Evolutionary conservation across 129 eudicot species (phyloP), one percentile per base, ranked within the genome.

Genomic region (Helichrysum umbraculigerum): DNA sequence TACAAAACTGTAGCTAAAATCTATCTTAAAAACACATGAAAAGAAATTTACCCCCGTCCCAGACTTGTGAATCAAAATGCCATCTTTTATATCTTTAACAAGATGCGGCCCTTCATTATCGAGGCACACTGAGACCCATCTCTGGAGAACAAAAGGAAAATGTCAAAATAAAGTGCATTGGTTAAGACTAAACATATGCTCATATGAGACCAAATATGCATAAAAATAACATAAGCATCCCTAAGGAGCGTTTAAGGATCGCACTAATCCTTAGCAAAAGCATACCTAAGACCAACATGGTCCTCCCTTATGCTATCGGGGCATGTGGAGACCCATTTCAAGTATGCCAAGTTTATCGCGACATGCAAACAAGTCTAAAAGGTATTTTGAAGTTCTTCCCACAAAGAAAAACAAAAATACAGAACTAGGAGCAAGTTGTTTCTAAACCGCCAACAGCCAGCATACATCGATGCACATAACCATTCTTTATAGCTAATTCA

Each of bases 81-180:
- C 79, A 51, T 29, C 79, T 37, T 39, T 56, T 75, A 77, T 51
- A 79, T 11, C 66, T 71, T 68, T 68, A 10, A 20, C 32, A 64
- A 7, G 47, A 19, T 6, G 32, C 16, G 20, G 29, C 32, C 78
- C 68, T 73, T 72, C 76, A 9, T 81, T 85, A 90, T 86, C 92
- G 96, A 64, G 96, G 96, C 83, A 90, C 96, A 66, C 90, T 83
- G 58, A 83, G 90, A 70, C 96, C 96, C 79, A 90, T 75, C 80
- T 87, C 96, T 90, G 90, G 44, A 83, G 20, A 19, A 28, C 52
- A 68, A 77, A 47, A 47, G 17, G 17, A 33, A 29, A 42, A 51
- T 6, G 78, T 47, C 63, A 47, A 25, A 39, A 12, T 66, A 42
- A 71, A 59, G 44, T 70, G 66, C 15, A 68, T 76, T 65, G 76